Percentiles rank a stretch among this genome's conserved stretches.
These are phyloP conservation scores for sorghum (Sorghum bicolor) DNA, from an alignment of 176 grass and related monocot genomes.

Conservation along the genomic window Sorghum_bicolor_NCBIv3 NC_012873.2:66244001-66244500, in stretches of 20 bases:
- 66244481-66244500: background rate
- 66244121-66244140: background rate
- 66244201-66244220: background rate
- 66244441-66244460: background rate
- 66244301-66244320: no score
- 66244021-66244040: background rate
- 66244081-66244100: conserved; percentile 8
- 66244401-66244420: background rate
- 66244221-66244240: background rate
- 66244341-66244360: background rate
- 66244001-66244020: background rate
- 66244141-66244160: background rate
- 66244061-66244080: background rate
- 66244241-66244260: no score
- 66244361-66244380: background rate
- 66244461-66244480: background rate
- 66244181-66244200: background rate
- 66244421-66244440: no score
- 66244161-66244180: background rate
- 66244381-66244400: background rate
- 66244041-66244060: background rate
- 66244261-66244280: no score
- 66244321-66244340: background rate
- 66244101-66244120: conserved; percentile 18
- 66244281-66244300: no score